phyloP scores from a whole-genome alignment of 306 rosid genomes.

The Prosopis cineraria region DNA sequence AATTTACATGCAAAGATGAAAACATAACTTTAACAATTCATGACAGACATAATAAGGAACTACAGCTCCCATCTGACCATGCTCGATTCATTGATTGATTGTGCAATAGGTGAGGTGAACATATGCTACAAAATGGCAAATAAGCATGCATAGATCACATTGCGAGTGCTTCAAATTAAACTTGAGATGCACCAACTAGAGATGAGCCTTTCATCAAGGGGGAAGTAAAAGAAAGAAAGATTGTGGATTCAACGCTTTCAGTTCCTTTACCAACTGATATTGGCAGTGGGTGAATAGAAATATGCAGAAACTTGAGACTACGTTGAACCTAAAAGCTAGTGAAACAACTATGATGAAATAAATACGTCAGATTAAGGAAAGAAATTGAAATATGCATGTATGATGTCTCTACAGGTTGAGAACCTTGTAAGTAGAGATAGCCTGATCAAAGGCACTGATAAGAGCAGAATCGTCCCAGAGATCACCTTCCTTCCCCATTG shows the following conservation, averaged over 20 bases:
- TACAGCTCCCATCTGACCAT: neutral
- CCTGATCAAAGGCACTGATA: slow-evolving; percentile 70
- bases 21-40: neutral
- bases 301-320: neutral
- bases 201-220: neutral
- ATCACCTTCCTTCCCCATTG: slow-evolving; percentile 66
- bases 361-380: neutral
- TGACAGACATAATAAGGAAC: neutral
- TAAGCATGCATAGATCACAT: neutral
- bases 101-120: neutral
- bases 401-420: neutral
- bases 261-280: neutral
- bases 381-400: neutral
- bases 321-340: neutral
- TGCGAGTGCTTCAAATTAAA: neutral
- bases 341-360: neutral
- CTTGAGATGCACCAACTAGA: neutral
- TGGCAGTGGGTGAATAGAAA: neutral
- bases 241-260: neutral
- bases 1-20: neutral
- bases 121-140: neutral
- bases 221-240: neutral
- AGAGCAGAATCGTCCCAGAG: slow-evolving; percentile 92
- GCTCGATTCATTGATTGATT: neutral
- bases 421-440: slow-evolving; percentile 78